Evolutionary conservation across 2,329 filamentous ascomycete species (phyloP), one percentile per base, ranked within the genome.

Genomic region (Epichloe gansuensis): DNA sequence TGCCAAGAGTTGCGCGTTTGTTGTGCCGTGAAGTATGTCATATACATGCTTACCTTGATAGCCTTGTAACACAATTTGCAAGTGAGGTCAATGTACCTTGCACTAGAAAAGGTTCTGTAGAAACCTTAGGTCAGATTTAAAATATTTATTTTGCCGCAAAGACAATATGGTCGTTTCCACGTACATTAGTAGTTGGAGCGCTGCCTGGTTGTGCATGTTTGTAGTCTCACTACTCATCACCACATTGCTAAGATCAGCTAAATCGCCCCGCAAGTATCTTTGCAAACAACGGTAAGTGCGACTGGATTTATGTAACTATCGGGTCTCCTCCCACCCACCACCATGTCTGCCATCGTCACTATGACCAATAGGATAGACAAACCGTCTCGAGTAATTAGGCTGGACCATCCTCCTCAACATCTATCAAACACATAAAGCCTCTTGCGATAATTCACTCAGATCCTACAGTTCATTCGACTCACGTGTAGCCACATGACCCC

Each of bases 291-390:
- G 35, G 43, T 47, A 42, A 41, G 35, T 25, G 17, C 21, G 23
- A 28, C 44, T 23, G 35, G 50, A n/a, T n/a, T 17, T 52, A 52
- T 52, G 50, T 37, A 52, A 47, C 50, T 47, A 52, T 42, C 50
- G 50, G 44, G 50, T 52, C 31, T 9, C 31, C 31, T 21, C 13
- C 9, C 34, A 25, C 34, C 46, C 9, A 13, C 25, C 42, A 31
- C 37, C 48, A 34, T 9, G 11, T n/a, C 31, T 3, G 17, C 34
- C 49, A 39, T 38, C 31, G 48, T 45, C 48, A 39, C 34, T 39
- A 43, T 17, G 28, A 34, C 15, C 25, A 46, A 46, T 13, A n/a
- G 5, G 23, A 12, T 28, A n/a, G 23, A n/a, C 25, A 17, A 31
- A 12, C 13, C 28, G 34, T 31, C 25, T 13, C 13, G 37, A 39